Percentiles rank a stretch among this genome's conserved stretches.
Conservation (phyloP, 139 green algal genomes). For the Raphidocelis subcapitata region DNA sequence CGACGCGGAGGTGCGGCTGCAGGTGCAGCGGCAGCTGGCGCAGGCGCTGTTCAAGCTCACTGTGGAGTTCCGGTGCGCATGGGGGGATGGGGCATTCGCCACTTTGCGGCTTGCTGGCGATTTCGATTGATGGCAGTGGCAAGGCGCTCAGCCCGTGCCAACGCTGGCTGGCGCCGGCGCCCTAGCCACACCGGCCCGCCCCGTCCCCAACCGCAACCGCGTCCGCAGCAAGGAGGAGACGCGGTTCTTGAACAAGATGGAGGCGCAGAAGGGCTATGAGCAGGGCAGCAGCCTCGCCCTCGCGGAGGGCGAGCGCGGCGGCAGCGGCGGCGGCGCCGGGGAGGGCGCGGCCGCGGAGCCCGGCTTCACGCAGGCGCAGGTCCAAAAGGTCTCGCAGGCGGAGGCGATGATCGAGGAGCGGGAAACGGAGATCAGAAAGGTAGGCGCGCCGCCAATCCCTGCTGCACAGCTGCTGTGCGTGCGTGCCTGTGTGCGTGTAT, state of each 20-base stretch:
- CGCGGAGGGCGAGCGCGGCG: constrained; percentile 29
- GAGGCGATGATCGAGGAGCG: constrained; percentile 69
- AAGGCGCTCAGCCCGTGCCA: no score
- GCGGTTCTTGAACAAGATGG: constrained; percentile 79
- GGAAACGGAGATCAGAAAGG: constrained; percentile 84
- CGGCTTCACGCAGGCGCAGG: constrained; percentile 82
- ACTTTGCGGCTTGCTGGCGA: no score
- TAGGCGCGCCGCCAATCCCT: constrained; percentile 23
- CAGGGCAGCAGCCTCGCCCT: constrained; percentile 39
- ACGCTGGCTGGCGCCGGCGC: no score
- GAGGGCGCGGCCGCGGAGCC: constrained; percentile 61
- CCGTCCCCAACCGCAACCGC: no score
- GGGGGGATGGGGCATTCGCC: no score
- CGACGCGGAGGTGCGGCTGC: constrained; percentile 35
- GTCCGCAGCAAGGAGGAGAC: constrained; percentile 83
- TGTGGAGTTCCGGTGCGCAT: constrained; percentile 84
- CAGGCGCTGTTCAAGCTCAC: constrained; percentile 82
- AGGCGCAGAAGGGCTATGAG: constrained; percentile 67
- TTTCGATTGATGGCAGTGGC: no score
- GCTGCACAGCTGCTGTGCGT: no score
- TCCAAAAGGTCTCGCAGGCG: constrained; percentile 31
- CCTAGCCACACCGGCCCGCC: no score
- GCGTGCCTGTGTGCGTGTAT: no score
- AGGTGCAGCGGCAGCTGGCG: constrained; percentile 83
- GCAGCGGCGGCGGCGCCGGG: constrained; percentile 5